Percentiles rank a stretch among this genome's conserved stretches.
phyloP scores from a whole-genome alignment of 257 asterid genomes.

The Ocimum tenuiflorum region DNA sequence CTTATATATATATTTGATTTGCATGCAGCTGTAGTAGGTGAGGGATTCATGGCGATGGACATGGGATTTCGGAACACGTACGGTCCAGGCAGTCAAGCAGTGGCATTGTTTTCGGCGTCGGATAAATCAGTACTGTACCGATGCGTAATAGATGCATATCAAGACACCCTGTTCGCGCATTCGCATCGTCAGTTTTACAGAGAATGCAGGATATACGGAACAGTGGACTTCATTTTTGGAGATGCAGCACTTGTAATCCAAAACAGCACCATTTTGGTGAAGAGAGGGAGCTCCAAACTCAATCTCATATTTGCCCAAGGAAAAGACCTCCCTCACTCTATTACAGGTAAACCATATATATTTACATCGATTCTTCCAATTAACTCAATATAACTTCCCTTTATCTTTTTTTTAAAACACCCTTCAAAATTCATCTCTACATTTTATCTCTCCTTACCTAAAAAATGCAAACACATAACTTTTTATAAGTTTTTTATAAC shows the following conservation, averaged over 20 bases:
- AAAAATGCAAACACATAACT: too few relatives aligned
- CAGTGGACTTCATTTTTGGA: constrained; percentile 44
- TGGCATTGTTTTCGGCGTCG: constrained; percentile 30
- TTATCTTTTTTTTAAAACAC: too few relatives aligned
- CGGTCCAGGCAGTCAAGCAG: constrained; percentile 30
- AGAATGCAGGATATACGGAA: constrained; percentile 35
- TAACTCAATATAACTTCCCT: too few relatives aligned
- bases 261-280: constrained; percentile 12
- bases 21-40: constrained; percentile 32
- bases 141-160: constrained; percentile 15
- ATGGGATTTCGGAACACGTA: constrained; percentile 34
- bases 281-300: constrained; percentile 9
- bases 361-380: too few relatives aligned
- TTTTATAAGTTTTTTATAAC: too few relatives aligned
- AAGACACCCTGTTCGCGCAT: constrained; percentile 37
- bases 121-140: constrained; percentile 13
- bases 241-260: constrained; percentile 31
- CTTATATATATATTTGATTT: too few relatives aligned
- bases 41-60: constrained; percentile 34
- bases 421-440: too few relatives aligned
- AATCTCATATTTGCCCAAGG: constrained; percentile 31
- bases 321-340: constrained; percentile 3
- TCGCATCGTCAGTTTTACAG: constrained; percentile 32
- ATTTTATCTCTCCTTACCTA: too few relatives aligned
- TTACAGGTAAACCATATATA: too few relatives aligned